Conservation (phyloP, 2,329 filamentous ascomycete species). For the Colletotrichum sp. region DNA sequence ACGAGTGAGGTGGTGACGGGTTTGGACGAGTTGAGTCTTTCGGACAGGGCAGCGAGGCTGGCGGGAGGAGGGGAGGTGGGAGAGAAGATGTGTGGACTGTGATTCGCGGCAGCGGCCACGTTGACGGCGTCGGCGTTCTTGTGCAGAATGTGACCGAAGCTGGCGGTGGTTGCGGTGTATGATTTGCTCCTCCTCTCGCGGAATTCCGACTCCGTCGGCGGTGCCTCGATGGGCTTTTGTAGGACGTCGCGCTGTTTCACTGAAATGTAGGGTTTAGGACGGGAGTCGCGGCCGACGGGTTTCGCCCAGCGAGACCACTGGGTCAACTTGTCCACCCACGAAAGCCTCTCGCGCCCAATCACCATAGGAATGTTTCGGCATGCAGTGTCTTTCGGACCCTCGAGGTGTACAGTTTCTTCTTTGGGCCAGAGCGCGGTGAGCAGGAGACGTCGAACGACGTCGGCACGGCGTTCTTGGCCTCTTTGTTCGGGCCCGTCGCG, state of each 20-base stretch:
- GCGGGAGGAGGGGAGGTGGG: slow-evolving; percentile 54
- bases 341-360: slow-evolving; percentile 1
- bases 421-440: not conserved
- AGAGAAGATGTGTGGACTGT: slow-evolving; percentile 42
- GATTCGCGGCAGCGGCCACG: not conserved
- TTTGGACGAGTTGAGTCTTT: slow-evolving; percentile 24
- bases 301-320: slow-evolving; percentile 20
- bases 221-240: not conserved
- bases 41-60: slow-evolving; percentile 37
- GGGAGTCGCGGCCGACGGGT: slow-evolving; percentile 12
- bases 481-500: not conserved
- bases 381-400: not conserved
- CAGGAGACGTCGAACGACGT: slow-evolving; percentile 16
- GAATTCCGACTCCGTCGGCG: not conserved
- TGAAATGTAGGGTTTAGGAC: not conserved
- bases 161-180: slow-evolving; percentile 38
- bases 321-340: slow-evolving; percentile 15
- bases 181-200: not conserved
- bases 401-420: not conserved
- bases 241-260: not conserved
- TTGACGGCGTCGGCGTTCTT: slow-evolving; percentile 14
- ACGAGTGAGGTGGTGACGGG: slow-evolving; percentile 38
- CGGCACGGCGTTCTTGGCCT: slow-evolving; percentile 19
- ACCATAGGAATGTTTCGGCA: not conserved
- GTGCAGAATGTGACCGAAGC: slow-evolving; percentile 59